Conservation (phyloP, 2,329 filamentous ascomycete genomes). For the Alternaria triticimaculans region DNA sequence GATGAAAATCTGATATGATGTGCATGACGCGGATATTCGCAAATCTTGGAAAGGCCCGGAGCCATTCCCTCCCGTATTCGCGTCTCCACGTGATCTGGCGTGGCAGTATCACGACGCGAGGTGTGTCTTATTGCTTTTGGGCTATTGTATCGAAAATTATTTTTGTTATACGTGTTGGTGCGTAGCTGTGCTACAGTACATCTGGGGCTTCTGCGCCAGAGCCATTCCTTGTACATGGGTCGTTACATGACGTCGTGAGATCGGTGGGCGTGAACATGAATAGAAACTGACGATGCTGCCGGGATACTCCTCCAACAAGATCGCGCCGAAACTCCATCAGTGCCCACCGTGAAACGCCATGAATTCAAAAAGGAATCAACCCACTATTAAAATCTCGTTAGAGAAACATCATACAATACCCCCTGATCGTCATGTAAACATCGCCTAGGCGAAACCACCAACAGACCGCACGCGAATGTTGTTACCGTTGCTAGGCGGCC, state of each 20-base stretch:
- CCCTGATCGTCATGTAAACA: not conserved
- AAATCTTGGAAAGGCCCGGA: constrained; percentile 3
- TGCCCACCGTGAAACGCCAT: constrained; percentile 2
- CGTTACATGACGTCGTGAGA: constrained; percentile 5
- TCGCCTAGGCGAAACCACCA: not conserved
- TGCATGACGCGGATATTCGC: constrained; percentile 16
- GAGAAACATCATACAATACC: not conserved
- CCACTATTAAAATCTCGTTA: not conserved
- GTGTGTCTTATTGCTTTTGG: not conserved
- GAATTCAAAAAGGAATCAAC: not conserved
- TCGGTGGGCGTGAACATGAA: constrained; percentile 2
- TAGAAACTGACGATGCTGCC: constrained; percentile 1
- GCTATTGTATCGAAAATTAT: not conserved
- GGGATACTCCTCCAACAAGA: not conserved
- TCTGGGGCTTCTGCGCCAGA: not conserved
- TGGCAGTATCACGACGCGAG: constrained; percentile 1
- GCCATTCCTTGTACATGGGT: not conserved
- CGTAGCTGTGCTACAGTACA: not conserved
- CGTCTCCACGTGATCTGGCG: constrained; percentile 12
- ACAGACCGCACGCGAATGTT: not conserved
- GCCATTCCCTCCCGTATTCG: constrained; percentile 6
- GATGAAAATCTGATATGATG: constrained; percentile 5
- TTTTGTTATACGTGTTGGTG: not conserved
- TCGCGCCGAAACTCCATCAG: constrained; percentile 8
- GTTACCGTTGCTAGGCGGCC: not conserved